phyloP scores from a whole-genome alignment of 2,329 filamentous ascomycete genomes.

The Aureobasidium sp. region DNA sequence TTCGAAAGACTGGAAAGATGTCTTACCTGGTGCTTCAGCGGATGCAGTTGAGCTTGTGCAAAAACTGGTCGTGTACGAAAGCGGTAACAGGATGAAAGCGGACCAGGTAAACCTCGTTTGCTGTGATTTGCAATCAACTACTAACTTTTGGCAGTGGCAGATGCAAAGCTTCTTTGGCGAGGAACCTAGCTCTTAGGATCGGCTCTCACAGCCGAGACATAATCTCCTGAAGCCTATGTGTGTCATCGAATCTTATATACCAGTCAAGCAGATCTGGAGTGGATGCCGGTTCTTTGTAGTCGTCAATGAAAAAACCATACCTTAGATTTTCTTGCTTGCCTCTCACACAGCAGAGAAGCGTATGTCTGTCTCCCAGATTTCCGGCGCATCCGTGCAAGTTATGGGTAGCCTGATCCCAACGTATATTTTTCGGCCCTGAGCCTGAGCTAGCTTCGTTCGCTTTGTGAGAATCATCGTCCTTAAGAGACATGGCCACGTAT shows the following conservation, averaged over 20 bases:
- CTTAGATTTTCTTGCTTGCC: too few species aligned
- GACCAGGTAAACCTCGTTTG: constrained; percentile 36
- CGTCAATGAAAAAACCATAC: neutral
- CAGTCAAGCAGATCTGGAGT: neutral
- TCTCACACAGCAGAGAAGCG: neutral
- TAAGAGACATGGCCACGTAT: too few species aligned
- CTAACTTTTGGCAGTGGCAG: constrained; percentile 6
- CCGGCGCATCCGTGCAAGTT: neutral
- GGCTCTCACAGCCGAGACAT: neutral
- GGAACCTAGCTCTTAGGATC: neutral
- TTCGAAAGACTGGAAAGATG: constrained; percentile 55
- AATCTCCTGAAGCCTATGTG: neutral
- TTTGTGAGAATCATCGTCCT: neutral
- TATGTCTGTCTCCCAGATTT: too few species aligned
- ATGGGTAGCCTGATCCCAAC: neutral
- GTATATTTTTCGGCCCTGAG: neutral
- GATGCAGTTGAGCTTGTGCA: constrained; percentile 58
- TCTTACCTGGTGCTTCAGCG: constrained; percentile 55
- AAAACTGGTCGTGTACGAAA: constrained; percentile 65
- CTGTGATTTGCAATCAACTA: neutral
- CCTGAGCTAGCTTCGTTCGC: neutral
- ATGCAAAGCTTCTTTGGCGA: neutral
- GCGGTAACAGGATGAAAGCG: constrained; percentile 57
- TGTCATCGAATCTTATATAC: neutral
- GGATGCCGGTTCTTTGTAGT: neutral